Conservation (phyloP, 805 yeast genomes). For the Saturnispora besseyi region DNA sequence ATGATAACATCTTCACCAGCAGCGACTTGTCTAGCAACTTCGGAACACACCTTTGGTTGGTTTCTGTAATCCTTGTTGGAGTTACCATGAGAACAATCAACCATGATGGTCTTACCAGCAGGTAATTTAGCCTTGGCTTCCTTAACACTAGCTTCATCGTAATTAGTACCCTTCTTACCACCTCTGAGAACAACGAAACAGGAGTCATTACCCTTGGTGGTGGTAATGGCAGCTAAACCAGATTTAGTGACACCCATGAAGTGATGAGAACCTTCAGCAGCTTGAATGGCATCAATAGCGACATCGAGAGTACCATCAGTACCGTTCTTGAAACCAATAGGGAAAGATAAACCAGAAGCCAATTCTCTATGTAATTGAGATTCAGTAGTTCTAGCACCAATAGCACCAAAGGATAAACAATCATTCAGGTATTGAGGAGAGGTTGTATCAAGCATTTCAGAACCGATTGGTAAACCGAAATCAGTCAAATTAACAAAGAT, state of each 20-base stretch:
- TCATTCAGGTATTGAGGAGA: constrained; percentile 94
- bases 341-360: constrained; percentile 97
- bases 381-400: constrained; percentile 98
- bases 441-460: constrained; percentile 97
- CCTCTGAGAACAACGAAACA: constrained; percentile 95
- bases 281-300: constrained; percentile 88
- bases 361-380: constrained; percentile 96
- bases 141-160: constrained; percentile 69
- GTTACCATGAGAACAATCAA: constrained; percentile 98
- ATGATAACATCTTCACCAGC: constrained; percentile 72
- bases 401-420: constrained; percentile 88
- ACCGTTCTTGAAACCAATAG: constrained; percentile 97
- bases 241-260: constrained; percentile 96
- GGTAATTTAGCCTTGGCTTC: constrained; percentile 57
- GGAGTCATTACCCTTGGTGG: constrained; percentile 91
- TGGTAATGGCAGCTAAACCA: constrained; percentile 93
- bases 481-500: constrained; percentile 75
- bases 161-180: constrained; percentile 90
- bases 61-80: constrained; percentile 88
- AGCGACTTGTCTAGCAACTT: constrained; percentile 73
- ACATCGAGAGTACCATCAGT: constrained; percentile 92
- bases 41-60: constrained; percentile 86
- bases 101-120: constrained; percentile 59
- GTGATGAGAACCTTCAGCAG: constrained; percentile 89
- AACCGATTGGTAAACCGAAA: constrained; percentile 82